Evolutionary conservation across 2,329 filamentous ascomycete genomes (phyloP).

Genomic region (Aspergillus unguis): DNA sequence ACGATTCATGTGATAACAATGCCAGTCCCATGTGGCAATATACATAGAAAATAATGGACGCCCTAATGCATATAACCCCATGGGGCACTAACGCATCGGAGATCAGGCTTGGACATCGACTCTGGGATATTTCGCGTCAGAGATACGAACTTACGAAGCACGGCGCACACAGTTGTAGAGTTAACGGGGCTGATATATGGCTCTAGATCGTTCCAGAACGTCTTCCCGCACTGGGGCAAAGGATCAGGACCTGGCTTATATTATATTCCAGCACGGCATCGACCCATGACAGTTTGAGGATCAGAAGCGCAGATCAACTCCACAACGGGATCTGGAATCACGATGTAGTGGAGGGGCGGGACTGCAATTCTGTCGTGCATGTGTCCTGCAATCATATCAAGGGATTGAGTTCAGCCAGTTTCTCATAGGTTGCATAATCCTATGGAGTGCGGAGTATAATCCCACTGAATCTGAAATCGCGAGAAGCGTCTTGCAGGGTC

Average conservation of each 20-base stretch:
- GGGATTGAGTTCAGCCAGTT: neutral
- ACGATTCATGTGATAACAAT: neutral
- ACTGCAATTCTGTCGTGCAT: neutral
- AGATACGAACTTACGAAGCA: neutral
- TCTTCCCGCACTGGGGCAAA: neutral
- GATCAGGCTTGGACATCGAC: neutral
- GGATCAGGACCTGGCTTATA: neutral
- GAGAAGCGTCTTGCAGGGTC: too few relatives aligned
- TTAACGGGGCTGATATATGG: neutral
- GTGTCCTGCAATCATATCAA: neutral
- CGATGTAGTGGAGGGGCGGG: neutral
- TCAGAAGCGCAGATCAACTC: neutral
- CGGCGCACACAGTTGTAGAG: neutral
- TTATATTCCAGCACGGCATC: neutral
- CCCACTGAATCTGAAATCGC: too few relatives aligned
- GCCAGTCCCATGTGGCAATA: too few relatives aligned
- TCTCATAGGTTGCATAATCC: neutral
- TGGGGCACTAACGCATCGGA: neutral
- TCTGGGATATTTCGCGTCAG: neutral
- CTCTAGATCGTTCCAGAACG: constrained; percentile 1
- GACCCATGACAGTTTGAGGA: neutral
- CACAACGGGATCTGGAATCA: neutral
- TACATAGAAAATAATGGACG: neutral
- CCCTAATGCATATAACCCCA: neutral
- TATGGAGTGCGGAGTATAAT: neutral